Evolutionary conservation across 345 rosid species (phyloP), one percentile per base, ranked within the genome.

Genomic region (Lumnitzera littorea): DNA sequence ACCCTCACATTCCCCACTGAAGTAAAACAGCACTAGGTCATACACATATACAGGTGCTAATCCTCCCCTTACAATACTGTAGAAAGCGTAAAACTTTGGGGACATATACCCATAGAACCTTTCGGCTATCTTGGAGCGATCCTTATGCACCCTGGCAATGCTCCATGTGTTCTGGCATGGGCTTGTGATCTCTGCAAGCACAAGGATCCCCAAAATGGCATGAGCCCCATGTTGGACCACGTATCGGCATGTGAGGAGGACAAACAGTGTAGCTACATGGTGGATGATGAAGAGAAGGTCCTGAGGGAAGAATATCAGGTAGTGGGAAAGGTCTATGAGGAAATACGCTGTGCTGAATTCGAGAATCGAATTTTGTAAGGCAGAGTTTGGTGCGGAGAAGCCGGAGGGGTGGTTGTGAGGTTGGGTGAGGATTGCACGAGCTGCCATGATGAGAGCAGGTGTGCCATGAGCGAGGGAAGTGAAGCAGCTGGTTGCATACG

Each of bases 331-430:
- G 76, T 85, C 98, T 47, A 77, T 24, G 15, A 73, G 64, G 88
- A 92, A 92, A 67, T 87, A 92, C 13, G 83, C 91, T 62, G 78
- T 74, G 62, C 96, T 87, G 84, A 70, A 87, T n/a, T 92, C 94
- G 24, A 92, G 84, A 4, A 80, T 89, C 2, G 69, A 20, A 78
- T 74, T 58, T 50, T 92, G 84, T 15, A 62, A 50, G 31, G 47
- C 60, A 11, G 88, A 64, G 80, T 92, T 89, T 2, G 82, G 77
- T 5, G 91, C 74, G 20, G 84, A 79, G 41, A 85, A 81, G 43
- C 52, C 70, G 11, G 61, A 55, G 16, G 43, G 13, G 7, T 36
- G 43, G 9, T 9, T 36, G 43, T 36, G 43, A 11, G 52, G 70
- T 62, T 62, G 24, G 56, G 53, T 50, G 2, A 67, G 50, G 2